Evolutionary conservation across 805 yeast species (phyloP), one percentile per base, ranked within the genome.

Genomic region (Saccharomycopsis fermentans): DNA sequence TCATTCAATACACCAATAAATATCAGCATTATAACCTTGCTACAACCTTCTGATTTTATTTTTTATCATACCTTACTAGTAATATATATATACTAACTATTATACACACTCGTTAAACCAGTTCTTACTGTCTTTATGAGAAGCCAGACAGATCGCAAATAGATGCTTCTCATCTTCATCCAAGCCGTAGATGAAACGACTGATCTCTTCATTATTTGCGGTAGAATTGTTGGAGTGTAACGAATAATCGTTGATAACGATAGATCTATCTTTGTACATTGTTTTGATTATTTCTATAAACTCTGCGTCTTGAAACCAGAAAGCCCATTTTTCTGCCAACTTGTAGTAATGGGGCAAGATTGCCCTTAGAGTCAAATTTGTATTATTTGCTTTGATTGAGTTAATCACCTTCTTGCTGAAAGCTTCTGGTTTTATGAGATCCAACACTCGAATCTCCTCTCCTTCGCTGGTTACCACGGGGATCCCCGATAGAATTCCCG

Each of bases 381-480:
- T 69, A 1, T 95, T 81, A 62, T 82, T 86, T 0, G 96, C 77
- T 67, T 87, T 88, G 54, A 91, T 83, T 37, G 96, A 95, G 66
- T 90, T 91, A 34, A 87, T 70, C 21, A 90, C 90, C 59, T 80
- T 81, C 8, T 73, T 67, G 24, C 80, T 75, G 58, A 90, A 78
- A 47, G 84, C 81, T 2, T 83, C 87, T 0, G 98, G 98, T 54
- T 81, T 82, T 27, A 81, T 71, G 57, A 90, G 74, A 54, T 81
- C 84, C 5, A 89, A 74, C 64, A 89, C 87, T 4, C 86, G 81
- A 5, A 68, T 64, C 16, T 61, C 62, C 36, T 61, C 62, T 68
- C 63, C 76, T 63, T 68, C 65, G 43, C 63, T 67, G 35, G 58
- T 65, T 64, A 16, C 66, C 63, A 14, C 66, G 66, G 63, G 71